Conservation (phyloP, 495 filamentous ascomycete genomes). For the Chaetomium fimeti region DNA sequence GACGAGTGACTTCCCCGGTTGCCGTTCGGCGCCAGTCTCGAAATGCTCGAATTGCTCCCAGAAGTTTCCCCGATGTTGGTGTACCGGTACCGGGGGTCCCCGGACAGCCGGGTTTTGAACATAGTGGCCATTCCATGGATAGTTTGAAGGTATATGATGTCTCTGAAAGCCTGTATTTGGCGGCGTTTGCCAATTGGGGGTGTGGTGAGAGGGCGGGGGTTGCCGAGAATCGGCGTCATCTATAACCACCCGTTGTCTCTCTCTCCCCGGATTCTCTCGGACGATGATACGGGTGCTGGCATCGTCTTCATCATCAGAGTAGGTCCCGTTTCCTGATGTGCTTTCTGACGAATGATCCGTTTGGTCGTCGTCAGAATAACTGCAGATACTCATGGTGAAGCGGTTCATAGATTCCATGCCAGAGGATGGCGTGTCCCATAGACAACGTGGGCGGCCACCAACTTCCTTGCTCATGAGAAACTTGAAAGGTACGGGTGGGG, state of each 20-base stretch:
- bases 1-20: not conserved
- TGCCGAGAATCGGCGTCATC: too few relatives aligned
- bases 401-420: not conserved
- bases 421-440: not conserved
- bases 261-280: too few relatives aligned
- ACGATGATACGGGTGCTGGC: not conserved
- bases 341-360: not conserved
- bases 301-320: not conserved
- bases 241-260: too few relatives aligned
- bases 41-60: not conserved
- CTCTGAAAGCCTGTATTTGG: too few relatives aligned
- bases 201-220: not conserved
- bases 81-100: not conserved
- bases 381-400: not conserved
- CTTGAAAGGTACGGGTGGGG: not conserved
- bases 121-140: too few relatives aligned
- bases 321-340: not conserved
- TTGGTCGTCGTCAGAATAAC: not conserved
- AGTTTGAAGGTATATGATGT: too few relatives aligned
- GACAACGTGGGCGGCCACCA: not conserved
- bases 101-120: not conserved
- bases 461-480: not conserved
- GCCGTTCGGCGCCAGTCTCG: not conserved
- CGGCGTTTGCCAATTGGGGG: too few relatives aligned
- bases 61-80: not conserved